Percentiles rank a stretch among this genome's conserved stretches.
Conservation (phyloP, 495 filamentous ascomycete genomes). For the Aspergillus cristatus region DNA sequence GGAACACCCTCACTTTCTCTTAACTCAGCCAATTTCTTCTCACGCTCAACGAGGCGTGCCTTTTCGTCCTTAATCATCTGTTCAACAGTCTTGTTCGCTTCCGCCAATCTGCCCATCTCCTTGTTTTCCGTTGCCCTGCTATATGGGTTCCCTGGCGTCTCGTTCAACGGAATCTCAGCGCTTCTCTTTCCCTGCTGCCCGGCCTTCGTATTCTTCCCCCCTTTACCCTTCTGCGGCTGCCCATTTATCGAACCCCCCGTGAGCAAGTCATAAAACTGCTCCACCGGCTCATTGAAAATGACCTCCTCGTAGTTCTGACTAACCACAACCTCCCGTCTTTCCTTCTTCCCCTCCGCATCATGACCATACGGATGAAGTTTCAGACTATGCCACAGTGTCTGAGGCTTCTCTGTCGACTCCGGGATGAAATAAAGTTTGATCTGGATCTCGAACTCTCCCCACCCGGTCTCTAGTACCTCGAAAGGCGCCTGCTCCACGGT, state of each 20-base stretch:
- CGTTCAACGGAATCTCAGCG: slow-evolving; percentile 60
- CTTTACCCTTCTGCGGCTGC: slow-evolving; percentile 30
- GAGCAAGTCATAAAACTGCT: slow-evolving; percentile 75
- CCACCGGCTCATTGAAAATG: slow-evolving; percentile 91
- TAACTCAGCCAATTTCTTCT: slow-evolving; percentile 52
- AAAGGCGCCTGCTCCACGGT: slow-evolving; percentile 72
- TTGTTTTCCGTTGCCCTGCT: slow-evolving; percentile 62
- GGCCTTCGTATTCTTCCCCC: slow-evolving; percentile 36
- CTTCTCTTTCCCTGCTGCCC: slow-evolving; percentile 45
- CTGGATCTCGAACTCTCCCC: slow-evolving; percentile 95
- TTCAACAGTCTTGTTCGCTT: slow-evolving; percentile 58
- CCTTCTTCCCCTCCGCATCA: slow-evolving; percentile 64
- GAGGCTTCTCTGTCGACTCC: slow-evolving; percentile 79
- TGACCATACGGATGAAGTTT: slow-evolving; percentile 85
- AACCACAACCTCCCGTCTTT: slow-evolving; percentile 54
- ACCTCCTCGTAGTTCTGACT: slow-evolving; percentile 82
- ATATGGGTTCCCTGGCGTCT: slow-evolving; percentile 59
- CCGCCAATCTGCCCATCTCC: slow-evolving; percentile 51
- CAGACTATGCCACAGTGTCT: slow-evolving; percentile 82
- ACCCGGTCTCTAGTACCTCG: slow-evolving; percentile 83
- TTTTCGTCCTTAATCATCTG: slow-evolving; percentile 62
- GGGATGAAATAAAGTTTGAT: slow-evolving; percentile 86
- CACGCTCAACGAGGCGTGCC: slow-evolving; percentile 50
- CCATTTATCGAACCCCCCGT: slow-evolving; percentile 47
- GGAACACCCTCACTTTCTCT: slow-evolving; percentile 46